phyloP scores from a whole-genome alignment of 257 asterid species.

The Hygrophila difformis region DNA sequence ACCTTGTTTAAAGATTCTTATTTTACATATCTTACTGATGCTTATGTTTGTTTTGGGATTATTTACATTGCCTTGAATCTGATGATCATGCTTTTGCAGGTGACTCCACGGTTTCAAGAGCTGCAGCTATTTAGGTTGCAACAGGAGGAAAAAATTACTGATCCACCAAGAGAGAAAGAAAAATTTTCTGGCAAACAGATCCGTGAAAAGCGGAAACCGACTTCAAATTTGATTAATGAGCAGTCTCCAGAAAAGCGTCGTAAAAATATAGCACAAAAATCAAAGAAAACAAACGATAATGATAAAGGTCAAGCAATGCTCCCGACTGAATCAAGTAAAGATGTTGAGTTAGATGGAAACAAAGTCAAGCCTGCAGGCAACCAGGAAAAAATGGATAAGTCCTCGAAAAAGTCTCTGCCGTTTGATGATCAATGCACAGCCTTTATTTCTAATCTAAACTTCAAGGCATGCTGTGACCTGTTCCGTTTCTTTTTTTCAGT shows the following conservation, averaged over 20 bases:
- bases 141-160: constrained; percentile 57
- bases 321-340: constrained; percentile 30
- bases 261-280: constrained; percentile 39
- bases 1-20: too few relatives aligned
- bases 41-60: neutral
- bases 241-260: constrained; percentile 60
- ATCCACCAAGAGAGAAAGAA: constrained; percentile 38
- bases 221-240: constrained; percentile 34
- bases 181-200: constrained; percentile 32
- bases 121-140: constrained; percentile 64
- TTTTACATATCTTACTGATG: too few relatives aligned
- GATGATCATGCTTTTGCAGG: constrained; percentile 36
- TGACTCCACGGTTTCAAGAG: constrained; percentile 91
- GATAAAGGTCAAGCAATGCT: constrained; percentile 29
- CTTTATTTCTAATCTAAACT: constrained; percentile 64
- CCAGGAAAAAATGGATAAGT: constrained; percentile 30
- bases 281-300: constrained; percentile 25
- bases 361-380: constrained; percentile 29
- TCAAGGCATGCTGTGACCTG: constrained; percentile 41
- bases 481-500: constrained; percentile 4
- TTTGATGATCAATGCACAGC: constrained; percentile 86
- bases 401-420: constrained; percentile 35
- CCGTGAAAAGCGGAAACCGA: constrained; percentile 76
- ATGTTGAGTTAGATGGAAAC: constrained; percentile 24
- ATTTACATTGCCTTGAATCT: neutral